These are phyloP conservation scores for Podaxis sp. DNA, from an alignment of 768 basidiomycete genomes.

Conservation along the genomic window DNA sequence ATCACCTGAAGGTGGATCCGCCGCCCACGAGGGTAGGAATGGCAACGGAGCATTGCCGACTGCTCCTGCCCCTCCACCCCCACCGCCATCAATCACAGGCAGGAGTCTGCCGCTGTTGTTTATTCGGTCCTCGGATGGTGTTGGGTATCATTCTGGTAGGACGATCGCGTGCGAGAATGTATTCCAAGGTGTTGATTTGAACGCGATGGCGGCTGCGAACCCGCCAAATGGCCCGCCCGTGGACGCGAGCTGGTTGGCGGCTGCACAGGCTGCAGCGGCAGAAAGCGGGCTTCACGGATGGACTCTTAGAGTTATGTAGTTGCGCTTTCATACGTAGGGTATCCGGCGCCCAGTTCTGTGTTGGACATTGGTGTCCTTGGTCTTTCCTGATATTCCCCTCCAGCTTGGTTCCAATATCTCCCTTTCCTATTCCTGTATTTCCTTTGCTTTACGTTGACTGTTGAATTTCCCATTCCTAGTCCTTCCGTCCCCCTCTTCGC, in stretches of 20 bases:
- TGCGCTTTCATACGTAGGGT: background rate
- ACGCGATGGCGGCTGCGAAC: slow-evolving; percentile 38
- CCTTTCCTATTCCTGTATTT: slow-evolving; percentile 11
- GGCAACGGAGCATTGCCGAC: slow-evolving; percentile 15
- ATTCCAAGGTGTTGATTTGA: slow-evolving; percentile 65
- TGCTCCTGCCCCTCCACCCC: slow-evolving; percentile 21
- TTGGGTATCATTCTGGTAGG: slow-evolving; percentile 85
- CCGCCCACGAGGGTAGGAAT: slow-evolving; percentile 23
- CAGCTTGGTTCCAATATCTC: slow-evolving; percentile 11
- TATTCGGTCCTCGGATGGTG: slow-evolving; percentile 78
- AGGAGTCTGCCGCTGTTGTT: slow-evolving; percentile 76
- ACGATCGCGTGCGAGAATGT: slow-evolving; percentile 81
- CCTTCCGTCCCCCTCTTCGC: background rate
- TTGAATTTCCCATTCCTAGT: background rate
- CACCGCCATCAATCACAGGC: slow-evolving; percentile 54
- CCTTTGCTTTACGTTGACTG: background rate
- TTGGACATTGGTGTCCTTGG: background rate
- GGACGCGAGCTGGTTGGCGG: slow-evolving; percentile 69
- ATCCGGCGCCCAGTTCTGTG: background rate
- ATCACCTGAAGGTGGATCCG: slow-evolving; percentile 24
- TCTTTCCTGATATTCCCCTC: background rate
- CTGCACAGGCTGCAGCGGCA: slow-evolving; percentile 63
- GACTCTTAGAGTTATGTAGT: slow-evolving; percentile 76
- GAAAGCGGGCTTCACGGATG: slow-evolving; percentile 71
- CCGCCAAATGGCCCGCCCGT: slow-evolving; percentile 42